A percentile compares a stretch with the other conserved stretches of the same genome.
phyloP scores from a whole-genome alignment of 2,329 filamentous ascomycete species.

The Xylaria sp. region DNA sequence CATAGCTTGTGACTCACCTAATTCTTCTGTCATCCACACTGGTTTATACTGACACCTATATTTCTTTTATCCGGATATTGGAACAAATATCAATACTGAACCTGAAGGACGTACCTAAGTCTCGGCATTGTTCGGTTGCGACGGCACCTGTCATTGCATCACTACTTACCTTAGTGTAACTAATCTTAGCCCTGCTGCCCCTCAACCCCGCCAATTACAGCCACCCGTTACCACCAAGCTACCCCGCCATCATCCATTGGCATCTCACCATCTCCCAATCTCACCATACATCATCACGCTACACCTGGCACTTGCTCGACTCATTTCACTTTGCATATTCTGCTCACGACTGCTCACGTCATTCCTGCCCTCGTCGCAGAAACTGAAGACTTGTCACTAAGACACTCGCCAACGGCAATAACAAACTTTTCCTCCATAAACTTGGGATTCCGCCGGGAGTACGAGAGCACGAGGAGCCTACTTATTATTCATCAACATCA shows the following conservation, averaged over 20 bases:
- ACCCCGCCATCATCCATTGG: constrained; percentile 29
- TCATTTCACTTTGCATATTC: neutral
- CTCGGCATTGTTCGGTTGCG: constrained; percentile 16
- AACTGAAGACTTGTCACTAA: neutral
- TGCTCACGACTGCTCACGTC: constrained; percentile 22
- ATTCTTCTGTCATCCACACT: neutral
- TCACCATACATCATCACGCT: too few relatives aligned
- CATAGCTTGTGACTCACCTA: neutral
- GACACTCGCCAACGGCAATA: neutral
- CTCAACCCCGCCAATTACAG: constrained; percentile 28
- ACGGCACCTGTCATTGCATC: constrained; percentile 23
- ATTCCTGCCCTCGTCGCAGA: neutral
- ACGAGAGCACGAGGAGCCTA: neutral
- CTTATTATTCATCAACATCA: constrained; percentile 14
- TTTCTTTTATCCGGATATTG: neutral
- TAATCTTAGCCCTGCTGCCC: constrained; percentile 1
- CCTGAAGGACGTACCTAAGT: neutral
- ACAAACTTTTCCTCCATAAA: neutral
- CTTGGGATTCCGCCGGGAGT: constrained; percentile 1
- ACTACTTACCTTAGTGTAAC: constrained; percentile 2
- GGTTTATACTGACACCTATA: neutral
- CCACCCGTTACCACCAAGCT: constrained; percentile 11
- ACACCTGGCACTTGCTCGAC: neutral
- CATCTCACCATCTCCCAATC: constrained; percentile 23
- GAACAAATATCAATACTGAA: neutral